Evolutionary conservation across 2,329 filamentous ascomycete genomes (phyloP).

Genomic region (Aspergillus sp.): DNA sequence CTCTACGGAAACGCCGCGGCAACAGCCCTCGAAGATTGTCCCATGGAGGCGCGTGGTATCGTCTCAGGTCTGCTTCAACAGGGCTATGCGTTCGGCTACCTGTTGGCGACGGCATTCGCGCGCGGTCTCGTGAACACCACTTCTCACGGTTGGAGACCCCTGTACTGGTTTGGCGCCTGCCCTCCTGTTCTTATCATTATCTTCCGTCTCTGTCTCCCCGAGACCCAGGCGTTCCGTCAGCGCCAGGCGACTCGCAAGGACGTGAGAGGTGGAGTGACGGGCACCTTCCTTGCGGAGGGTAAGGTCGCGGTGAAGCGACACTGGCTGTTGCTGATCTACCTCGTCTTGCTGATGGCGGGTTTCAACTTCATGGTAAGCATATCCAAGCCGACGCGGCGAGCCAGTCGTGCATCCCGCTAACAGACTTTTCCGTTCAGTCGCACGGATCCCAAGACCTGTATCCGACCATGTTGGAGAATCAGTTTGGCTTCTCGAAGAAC

Average conservation of each 20-base stretch:
- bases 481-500: constrained; percentile 56
- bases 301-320: constrained; percentile 75
- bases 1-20: constrained; percentile 62
- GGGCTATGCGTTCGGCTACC: constrained; percentile 64
- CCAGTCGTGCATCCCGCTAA: background rate
- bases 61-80: constrained; percentile 63
- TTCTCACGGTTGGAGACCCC: constrained; percentile 74
- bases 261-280: constrained; percentile 56
- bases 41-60: constrained; percentile 57
- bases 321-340: constrained; percentile 76
- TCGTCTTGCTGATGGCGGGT: constrained; percentile 83
- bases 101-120: constrained; percentile 59
- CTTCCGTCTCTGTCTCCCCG: constrained; percentile 74
- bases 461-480: constrained; percentile 59
- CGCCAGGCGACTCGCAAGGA: constrained; percentile 63
- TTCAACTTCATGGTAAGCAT: constrained; percentile 77
- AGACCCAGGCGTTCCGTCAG: constrained; percentile 71
- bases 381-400: background rate
- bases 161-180: constrained; percentile 86
- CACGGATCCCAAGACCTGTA: constrained; percentile 71
- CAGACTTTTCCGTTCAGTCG: constrained; percentile 41
- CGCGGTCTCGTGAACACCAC: constrained; percentile 63
- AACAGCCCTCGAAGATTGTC: constrained; percentile 63
- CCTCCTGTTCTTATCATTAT: constrained; percentile 78
- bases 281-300: constrained; percentile 72